Conservation (phyloP, 495 filamentous ascomycete genomes). For the Annulohypoxylon maeteangense region DNA sequence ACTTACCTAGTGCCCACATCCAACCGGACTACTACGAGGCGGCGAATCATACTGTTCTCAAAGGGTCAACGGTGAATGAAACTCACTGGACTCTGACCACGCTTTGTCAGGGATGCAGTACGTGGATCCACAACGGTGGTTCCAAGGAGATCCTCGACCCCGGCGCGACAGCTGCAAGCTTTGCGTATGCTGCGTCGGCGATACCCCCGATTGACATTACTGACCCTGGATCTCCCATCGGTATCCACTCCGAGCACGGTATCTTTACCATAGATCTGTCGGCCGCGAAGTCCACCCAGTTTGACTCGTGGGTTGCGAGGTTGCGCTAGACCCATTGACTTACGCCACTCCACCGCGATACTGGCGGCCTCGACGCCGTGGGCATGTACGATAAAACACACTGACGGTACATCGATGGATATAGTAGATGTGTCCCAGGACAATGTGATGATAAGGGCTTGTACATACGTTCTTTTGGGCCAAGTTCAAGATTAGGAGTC, state of each 20-base stretch:
- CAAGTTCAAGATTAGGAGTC: neutral
- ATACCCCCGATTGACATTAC: constrained; percentile 47
- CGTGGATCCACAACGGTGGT: constrained; percentile 47
- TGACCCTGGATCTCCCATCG: constrained; percentile 49
- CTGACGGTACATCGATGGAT: constrained; percentile 11
- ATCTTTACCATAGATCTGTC: constrained; percentile 53
- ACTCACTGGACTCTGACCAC: constrained; percentile 63
- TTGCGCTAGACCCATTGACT: constrained; percentile 3
- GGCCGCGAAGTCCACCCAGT: constrained; percentile 53
- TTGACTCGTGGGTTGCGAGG: constrained; percentile 47
- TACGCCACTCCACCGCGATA: neutral
- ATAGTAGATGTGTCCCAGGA: constrained; percentile 16
- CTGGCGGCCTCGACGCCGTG: neutral
- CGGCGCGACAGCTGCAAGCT: constrained; percentile 47
- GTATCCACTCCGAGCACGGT: constrained; percentile 54
- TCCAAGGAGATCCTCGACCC: constrained; percentile 49
- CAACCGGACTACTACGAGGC: constrained; percentile 54
- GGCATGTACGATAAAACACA: constrained; percentile 28
- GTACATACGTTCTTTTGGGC: constrained; percentile 3
- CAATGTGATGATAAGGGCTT: constrained; percentile 7
- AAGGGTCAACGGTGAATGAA: constrained; percentile 55
- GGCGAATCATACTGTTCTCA: constrained; percentile 56
- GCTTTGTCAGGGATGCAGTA: constrained; percentile 57
- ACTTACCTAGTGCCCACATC: constrained; percentile 44
- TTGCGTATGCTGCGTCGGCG: constrained; percentile 54